Conservation (phyloP, 352 stramenopile genomes). For the Pythium insidiosum region DNA sequence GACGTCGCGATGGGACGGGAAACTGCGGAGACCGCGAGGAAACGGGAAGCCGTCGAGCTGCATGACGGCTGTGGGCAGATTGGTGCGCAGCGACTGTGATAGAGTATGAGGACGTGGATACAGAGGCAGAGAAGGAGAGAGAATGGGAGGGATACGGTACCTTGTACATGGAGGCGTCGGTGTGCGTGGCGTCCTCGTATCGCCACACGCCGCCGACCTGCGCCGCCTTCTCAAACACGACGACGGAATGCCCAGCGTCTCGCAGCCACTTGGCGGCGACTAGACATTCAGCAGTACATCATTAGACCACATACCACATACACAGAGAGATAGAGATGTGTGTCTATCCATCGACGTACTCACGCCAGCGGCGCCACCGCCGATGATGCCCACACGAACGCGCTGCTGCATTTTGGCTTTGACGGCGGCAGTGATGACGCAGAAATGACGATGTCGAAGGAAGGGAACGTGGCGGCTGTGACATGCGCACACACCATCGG, state of each 20-base stretch:
- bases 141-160: too few species aligned
- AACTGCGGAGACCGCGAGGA: constrained; percentile 36
- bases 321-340: too few species aligned
- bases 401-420: neutral
- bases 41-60: constrained; percentile 67
- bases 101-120: too few species aligned
- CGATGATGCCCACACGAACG: constrained; percentile 48
- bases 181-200: constrained; percentile 40
- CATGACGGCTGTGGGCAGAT: constrained; percentile 75
- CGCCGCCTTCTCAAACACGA: constrained; percentile 64
- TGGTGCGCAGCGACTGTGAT: constrained; percentile 70
- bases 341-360: constrained; percentile 47
- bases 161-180: constrained; percentile 65
- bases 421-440: too few species aligned
- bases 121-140: too few species aligned
- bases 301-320: neutral
- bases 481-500: too few species aligned
- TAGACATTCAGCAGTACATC: constrained; percentile 8
- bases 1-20: constrained; percentile 53
- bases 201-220: constrained; percentile 73
- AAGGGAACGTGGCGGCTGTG: too few species aligned
- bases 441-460: too few species aligned
- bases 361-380: constrained; percentile 62
- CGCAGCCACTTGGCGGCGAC: constrained; percentile 65
- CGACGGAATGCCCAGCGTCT: constrained; percentile 51